Evolutionary conservation across 2,329 filamentous ascomycete genomes (phyloP).

Genomic region (Thielaviopsis musarum): DNA sequence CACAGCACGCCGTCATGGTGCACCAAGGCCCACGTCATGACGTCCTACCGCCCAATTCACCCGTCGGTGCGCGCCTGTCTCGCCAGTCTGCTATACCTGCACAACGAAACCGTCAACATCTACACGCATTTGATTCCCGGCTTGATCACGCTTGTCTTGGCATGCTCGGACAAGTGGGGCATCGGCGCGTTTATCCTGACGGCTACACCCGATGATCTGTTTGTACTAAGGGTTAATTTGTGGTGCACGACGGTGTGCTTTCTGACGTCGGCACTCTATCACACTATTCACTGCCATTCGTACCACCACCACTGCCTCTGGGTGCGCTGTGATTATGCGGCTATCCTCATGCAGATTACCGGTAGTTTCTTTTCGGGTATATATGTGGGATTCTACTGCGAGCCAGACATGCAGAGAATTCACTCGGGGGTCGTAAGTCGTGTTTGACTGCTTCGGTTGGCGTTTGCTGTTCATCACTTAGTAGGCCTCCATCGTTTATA

Average conservation of each 20-base stretch:
- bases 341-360: constrained; percentile 23
- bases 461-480: too few relatives aligned
- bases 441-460: too few relatives aligned
- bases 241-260: constrained; percentile 22
- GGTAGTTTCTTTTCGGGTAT: constrained; percentile 23
- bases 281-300: constrained; percentile 25
- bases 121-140: constrained; percentile 26
- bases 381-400: constrained; percentile 26
- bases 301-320: constrained; percentile 19
- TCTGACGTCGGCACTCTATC: constrained; percentile 22
- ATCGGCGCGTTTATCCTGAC: constrained; percentile 19
- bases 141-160: constrained; percentile 19
- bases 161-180: constrained; percentile 16
- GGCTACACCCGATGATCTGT: constrained; percentile 19
- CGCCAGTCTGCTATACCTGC: constrained; percentile 22
- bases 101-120: constrained; percentile 21
- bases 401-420: constrained; percentile 17
- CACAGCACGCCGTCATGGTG: constrained; percentile 16
- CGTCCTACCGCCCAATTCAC: constrained; percentile 25
- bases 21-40: constrained; percentile 12
- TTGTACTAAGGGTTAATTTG: constrained; percentile 25
- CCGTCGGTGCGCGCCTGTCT: constrained; percentile 22
- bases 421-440: constrained; percentile 23
- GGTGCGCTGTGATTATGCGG: constrained; percentile 23
- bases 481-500: too few relatives aligned